Percentiles rank a stretch among this genome's conserved stretches.
Evolutionary conservation across 1,139 yeast species (phyloP).

Genomic region (Saccharomyces hybrid): DNA sequence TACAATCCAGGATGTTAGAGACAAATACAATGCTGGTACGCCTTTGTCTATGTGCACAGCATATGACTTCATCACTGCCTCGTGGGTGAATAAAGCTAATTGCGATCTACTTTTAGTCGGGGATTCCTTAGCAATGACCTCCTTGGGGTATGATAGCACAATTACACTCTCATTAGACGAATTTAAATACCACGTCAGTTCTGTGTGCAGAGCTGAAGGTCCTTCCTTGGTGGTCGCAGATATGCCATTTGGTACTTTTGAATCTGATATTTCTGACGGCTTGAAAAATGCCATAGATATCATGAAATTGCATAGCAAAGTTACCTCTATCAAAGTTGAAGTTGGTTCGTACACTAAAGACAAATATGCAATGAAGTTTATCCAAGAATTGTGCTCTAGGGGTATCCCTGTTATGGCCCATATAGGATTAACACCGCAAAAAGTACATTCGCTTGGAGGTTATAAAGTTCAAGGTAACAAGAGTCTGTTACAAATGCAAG

Average conservation of each 20-base stretch:
- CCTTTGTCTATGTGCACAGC: constrained; percentile 71
- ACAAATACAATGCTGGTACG: constrained; percentile 13
- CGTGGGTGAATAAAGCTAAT: constrained; percentile 60
- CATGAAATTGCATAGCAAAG: constrained; percentile 53
- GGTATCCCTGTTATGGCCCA: constrained; percentile 94
- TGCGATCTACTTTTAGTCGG: constrained; percentile 76
- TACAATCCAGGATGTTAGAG: constrained; percentile 21
- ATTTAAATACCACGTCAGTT: constrained; percentile 65
- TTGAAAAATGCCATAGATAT: constrained; percentile 53
- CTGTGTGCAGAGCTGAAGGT: constrained; percentile 67
- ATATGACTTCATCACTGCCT: constrained; percentile 75
- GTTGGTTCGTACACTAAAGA: constrained; percentile 60
- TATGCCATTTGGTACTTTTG: constrained; percentile 84
- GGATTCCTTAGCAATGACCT: constrained; percentile 88
- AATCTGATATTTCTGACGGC: constrained; percentile 58
- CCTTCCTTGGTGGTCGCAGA: constrained; percentile 71
- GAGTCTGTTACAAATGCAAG: constrained; percentile 46
- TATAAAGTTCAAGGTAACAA: constrained; percentile 75
- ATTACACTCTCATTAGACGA: constrained; percentile 61
- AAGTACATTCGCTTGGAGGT: constrained; percentile 74
- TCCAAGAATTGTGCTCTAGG: constrained; percentile 31
- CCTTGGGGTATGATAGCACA: constrained; percentile 76
- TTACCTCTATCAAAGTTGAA: constrained; percentile 81
- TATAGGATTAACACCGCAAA: constrained; percentile 87
- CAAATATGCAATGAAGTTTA: constrained; percentile 21